Evolutionary conservation across 257 asterid genomes (phyloP).

Genomic region (Plantago elongata): DNA sequence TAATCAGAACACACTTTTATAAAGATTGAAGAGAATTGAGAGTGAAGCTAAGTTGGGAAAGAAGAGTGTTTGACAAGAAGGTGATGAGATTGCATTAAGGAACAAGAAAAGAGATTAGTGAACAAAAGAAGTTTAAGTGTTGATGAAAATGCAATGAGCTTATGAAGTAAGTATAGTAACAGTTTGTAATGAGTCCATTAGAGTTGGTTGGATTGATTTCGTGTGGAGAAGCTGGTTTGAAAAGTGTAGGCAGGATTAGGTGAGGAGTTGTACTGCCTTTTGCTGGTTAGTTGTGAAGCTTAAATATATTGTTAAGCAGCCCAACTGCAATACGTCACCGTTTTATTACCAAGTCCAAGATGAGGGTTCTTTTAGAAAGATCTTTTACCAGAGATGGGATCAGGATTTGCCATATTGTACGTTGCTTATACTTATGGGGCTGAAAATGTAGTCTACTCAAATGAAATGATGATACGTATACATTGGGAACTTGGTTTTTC

Average conservation of each 20-base stretch:
- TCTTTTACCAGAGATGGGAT: background rate
- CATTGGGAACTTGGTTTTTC: too few relatives aligned
- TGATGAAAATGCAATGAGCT: background rate
- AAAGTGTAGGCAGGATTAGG: slow-evolving; percentile 50
- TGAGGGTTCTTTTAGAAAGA: slow-evolving; percentile 17
- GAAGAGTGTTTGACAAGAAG: slow-evolving; percentile 10
- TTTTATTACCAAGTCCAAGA: slow-evolving; percentile 22
- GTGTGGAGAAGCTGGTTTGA: slow-evolving; percentile 39
- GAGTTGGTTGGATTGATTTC: slow-evolving; percentile 33
- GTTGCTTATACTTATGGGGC: slow-evolving; percentile 7
- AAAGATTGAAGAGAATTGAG: background rate
- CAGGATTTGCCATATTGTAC: slow-evolving; percentile 1
- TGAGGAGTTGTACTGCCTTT: slow-evolving; percentile 70
- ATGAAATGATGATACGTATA: background rate
- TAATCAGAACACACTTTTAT: background rate
- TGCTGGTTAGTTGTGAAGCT: slow-evolving; percentile 13
- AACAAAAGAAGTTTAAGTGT: background rate
- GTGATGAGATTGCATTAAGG: slow-evolving; percentile 2
- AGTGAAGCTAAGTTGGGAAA: background rate
- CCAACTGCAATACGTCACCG: slow-evolving; percentile 17
- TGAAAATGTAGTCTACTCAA: background rate
- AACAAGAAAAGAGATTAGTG: slow-evolving; percentile 11
- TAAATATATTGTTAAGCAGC: background rate
- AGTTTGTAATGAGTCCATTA: background rate
- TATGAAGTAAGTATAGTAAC: background rate